Conservation (phyloP, 768 basidiomycete species). For the Termitomyces sp. region DNA sequence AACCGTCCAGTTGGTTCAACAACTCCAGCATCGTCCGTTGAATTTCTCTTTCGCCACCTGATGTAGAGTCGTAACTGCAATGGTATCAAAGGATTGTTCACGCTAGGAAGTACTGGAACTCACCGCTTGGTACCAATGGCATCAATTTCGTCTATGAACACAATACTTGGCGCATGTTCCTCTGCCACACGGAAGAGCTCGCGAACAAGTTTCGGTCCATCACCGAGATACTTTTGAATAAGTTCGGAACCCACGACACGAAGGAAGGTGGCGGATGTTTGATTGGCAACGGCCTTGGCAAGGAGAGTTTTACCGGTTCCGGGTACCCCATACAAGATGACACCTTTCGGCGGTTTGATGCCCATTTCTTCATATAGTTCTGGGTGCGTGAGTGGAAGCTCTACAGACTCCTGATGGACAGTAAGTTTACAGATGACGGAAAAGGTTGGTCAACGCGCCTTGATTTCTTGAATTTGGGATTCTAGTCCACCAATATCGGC, state of each 20-base stretch:
- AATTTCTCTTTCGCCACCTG: slow-evolving; percentile 98
- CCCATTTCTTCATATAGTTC: slow-evolving; percentile 99
- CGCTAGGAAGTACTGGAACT: slow-evolving; percentile 13
- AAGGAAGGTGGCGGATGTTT: slow-evolving; percentile 96
- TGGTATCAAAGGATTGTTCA: neutral
- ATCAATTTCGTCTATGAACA: slow-evolving; percentile 99
- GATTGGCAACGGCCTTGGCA: slow-evolving; percentile 96
- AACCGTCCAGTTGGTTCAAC: slow-evolving; percentile 98
- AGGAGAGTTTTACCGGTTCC: slow-evolving; percentile 98
- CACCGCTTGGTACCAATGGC: slow-evolving; percentile 97
- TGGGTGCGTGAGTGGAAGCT: slow-evolving; percentile 94
- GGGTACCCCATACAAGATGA: slow-evolving; percentile 97
- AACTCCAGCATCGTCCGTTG: slow-evolving; percentile 99
- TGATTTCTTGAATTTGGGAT: slow-evolving; percentile 97
- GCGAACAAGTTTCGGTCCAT: slow-evolving; percentile 96
- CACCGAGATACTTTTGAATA: slow-evolving; percentile 99
- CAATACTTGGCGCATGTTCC: slow-evolving; percentile 97
- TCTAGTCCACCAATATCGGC: slow-evolving; percentile 98
- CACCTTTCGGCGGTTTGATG: slow-evolving; percentile 98
- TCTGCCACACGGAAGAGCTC: slow-evolving; percentile 97
- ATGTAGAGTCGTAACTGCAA: slow-evolving; percentile 91
- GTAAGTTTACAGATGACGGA: neutral
- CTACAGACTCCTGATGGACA: slow-evolving; percentile 84
- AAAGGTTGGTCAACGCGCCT: slow-evolving; percentile 42
- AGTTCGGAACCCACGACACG: slow-evolving; percentile 97